Base-by-base conservation (phyloP, 148 eudicot species). In the Limonium bicolor region DNA sequence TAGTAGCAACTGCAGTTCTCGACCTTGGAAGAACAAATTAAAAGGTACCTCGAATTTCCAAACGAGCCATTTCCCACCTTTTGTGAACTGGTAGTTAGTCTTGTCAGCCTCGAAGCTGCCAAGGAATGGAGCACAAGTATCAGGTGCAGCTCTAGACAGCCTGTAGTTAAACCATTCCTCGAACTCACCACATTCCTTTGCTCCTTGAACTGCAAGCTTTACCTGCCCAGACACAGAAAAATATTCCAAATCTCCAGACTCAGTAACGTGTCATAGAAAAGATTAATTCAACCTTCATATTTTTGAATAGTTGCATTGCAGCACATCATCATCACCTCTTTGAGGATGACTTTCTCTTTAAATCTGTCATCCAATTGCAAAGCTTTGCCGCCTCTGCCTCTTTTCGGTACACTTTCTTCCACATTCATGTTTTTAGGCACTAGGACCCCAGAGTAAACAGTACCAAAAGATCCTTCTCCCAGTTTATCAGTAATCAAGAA, bases 111-210 rank as follows among this genome's bases (percentile, higher is more conserved):
- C 48, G 60, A 88, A 88, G 69, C 86, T 88, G 37, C 97, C 97
- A 37, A 88, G 97, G 65, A 83, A 88, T 45, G 77, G 76, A 32
- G 97, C 97, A 67, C 97, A 88, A 6, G 97, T 83, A n/a, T 88
- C 97, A 13, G 94, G 97, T 50, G 97, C 97, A 48, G 97, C 97
- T 68, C 97, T 72, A 13, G 97, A 65, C 18, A 88, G 66, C 73
- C 97, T 77, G 77, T 83, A 83, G 39, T 88, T 88, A 55, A 88
- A 88, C 97, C 97, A 88, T 51, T 88, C 97, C 56, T 88, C 97
- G 51, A 77, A 72, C 1, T 88, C 97, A 30, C 84, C 97, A 72
- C 92, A 77, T 62, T 88, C 96, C 48, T 63, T 68, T 33, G 96
- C 96, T 52, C 96, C 96, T 65, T 66, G 36, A 48, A 88, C 96